Evolutionary conservation across 345 rosid species (phyloP).

Genomic region (Brassica nigra): DNA sequence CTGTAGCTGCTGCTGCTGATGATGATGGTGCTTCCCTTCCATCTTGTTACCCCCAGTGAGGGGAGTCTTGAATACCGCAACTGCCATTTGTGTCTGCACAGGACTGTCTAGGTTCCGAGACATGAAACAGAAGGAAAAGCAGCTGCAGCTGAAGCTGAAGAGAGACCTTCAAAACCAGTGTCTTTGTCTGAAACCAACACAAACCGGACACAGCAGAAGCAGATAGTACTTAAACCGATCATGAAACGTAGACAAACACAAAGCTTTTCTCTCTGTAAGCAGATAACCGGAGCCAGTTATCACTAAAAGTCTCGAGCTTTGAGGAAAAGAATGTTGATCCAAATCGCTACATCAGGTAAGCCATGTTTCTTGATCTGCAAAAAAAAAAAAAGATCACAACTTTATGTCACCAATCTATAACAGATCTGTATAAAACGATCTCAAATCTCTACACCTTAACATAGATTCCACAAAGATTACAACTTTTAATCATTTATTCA

Average conservation of each 20-base stretch:
- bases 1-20: slow-evolving; percentile 39
- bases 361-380: neutral
- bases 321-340: slow-evolving; percentile 24
- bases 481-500: neutral
- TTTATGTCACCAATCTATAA: neutral
- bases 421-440: neutral
- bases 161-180: slow-evolving; percentile 46
- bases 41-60: slow-evolving; percentile 54
- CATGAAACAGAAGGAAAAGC: no score
- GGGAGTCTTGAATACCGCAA: slow-evolving; percentile 76
- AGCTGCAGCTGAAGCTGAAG: no score
- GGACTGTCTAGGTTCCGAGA: slow-evolving; percentile 90
- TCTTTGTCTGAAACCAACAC: slow-evolving; percentile 49
- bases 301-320: neutral
- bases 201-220: slow-evolving; percentile 22
- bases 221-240: slow-evolving; percentile 42
- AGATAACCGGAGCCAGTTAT: neutral
- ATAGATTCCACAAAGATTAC: neutral
- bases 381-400: neutral
- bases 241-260: slow-evolving; percentile 44
- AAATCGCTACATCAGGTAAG: neutral
- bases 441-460: neutral
- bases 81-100: slow-evolving; percentile 97
- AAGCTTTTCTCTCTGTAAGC: slow-evolving; percentile 8
- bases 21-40: slow-evolving; percentile 59